A percentile compares a stretch with the other conserved stretches of the same genome.
Conservation (phyloP, 768 basidiomycete species). For the Phylloporus sp. region DNA sequence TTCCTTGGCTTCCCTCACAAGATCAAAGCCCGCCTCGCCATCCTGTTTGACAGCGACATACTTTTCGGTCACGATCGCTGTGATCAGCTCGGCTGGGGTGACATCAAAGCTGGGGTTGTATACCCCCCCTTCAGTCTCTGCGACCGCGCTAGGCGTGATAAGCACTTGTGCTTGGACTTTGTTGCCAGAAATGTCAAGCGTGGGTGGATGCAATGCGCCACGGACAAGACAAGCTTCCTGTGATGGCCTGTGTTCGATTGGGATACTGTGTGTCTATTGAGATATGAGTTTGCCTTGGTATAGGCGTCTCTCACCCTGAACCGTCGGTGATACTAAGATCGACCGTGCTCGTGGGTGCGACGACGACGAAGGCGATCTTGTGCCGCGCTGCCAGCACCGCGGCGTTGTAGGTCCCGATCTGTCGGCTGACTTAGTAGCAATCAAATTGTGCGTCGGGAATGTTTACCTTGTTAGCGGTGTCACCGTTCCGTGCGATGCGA, state of each 20-base stretch:
- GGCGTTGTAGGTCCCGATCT: slow-evolving; percentile 95
- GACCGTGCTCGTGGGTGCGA: slow-evolving; percentile 89
- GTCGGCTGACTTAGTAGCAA: background rate
- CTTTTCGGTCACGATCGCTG: slow-evolving; percentile 93
- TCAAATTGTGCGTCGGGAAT: background rate
- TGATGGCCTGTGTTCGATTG: slow-evolving; percentile 88
- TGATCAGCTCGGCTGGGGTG: slow-evolving; percentile 89
- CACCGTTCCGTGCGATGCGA: slow-evolving; percentile 87
- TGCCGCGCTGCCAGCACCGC: slow-evolving; percentile 88
- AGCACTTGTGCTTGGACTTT: slow-evolving; percentile 74
- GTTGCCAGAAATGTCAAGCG: slow-evolving; percentile 36
- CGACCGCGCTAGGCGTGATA: slow-evolving; percentile 68
- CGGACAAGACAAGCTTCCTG: slow-evolving; percentile 87
- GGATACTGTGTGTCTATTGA: slow-evolving; percentile 49
- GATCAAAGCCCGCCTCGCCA: slow-evolving; percentile 58
- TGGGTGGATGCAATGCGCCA: slow-evolving; percentile 65
- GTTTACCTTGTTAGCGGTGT: slow-evolving; percentile 89
- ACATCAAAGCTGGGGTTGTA: slow-evolving; percentile 98
- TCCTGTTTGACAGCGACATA: slow-evolving; percentile 77
- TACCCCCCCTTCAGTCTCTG: slow-evolving; percentile 31
- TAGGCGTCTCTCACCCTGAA: slow-evolving; percentile 39
- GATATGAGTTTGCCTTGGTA: background rate
- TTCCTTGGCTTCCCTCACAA: slow-evolving; percentile 37
- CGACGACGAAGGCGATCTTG: slow-evolving; percentile 86
- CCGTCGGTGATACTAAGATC: slow-evolving; percentile 79